These are phyloP conservation scores for Fusarium continuum DNA, from an alignment of 2,329 filamentous ascomycete species.

Conservation along the genomic window DNA sequence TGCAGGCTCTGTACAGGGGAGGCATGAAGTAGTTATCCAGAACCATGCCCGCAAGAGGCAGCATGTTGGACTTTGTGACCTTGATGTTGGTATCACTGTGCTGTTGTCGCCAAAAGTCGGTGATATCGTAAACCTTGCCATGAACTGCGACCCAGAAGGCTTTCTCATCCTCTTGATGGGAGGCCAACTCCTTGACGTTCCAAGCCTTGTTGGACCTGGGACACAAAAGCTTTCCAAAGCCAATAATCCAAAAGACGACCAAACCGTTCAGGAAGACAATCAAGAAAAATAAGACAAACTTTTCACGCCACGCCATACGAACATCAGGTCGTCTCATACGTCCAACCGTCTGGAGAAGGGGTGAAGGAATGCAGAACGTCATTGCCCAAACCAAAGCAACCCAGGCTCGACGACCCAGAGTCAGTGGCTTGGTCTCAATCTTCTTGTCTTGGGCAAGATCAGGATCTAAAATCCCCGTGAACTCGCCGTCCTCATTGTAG, in stretches of 20 bases:
- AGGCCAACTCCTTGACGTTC: constrained; percentile 77
- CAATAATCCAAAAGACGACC: constrained; percentile 92
- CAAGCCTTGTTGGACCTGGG: constrained; percentile 93
- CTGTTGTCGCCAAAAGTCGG: constrained; percentile 84
- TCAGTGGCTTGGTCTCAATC: constrained; percentile 74
- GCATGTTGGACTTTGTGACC: constrained; percentile 73
- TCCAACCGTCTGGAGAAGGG: constrained; percentile 79
- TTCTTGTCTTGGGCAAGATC: constrained; percentile 81
- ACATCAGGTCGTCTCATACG: constrained; percentile 98
- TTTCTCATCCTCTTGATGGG: constrained; percentile 72
- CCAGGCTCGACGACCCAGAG: constrained; percentile 76
- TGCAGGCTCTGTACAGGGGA: constrained; percentile 79
- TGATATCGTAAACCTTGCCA: constrained; percentile 91
- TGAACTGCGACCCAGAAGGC: constrained; percentile 90
- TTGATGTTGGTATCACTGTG: constrained; percentile 79
- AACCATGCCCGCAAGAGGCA: constrained; percentile 78
- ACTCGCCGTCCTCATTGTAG: constrained; percentile 76
- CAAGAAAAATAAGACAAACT: constrained; percentile 81
- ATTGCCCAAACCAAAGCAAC: constrained; percentile 82
- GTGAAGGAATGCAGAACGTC: constrained; percentile 95
- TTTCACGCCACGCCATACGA: constrained; percentile 96
- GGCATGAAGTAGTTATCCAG: constrained; percentile 87
- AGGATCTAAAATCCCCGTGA: constrained; percentile 75
- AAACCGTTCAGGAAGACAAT: constrained; percentile 83
- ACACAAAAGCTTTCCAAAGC: constrained; percentile 84